A percentile compares a stretch with the other conserved stretches of the same genome.
These are phyloP conservation scores for Fraxinus greggii DNA, from an alignment of 305 asterid species.

Conservation along the genomic window DNA sequence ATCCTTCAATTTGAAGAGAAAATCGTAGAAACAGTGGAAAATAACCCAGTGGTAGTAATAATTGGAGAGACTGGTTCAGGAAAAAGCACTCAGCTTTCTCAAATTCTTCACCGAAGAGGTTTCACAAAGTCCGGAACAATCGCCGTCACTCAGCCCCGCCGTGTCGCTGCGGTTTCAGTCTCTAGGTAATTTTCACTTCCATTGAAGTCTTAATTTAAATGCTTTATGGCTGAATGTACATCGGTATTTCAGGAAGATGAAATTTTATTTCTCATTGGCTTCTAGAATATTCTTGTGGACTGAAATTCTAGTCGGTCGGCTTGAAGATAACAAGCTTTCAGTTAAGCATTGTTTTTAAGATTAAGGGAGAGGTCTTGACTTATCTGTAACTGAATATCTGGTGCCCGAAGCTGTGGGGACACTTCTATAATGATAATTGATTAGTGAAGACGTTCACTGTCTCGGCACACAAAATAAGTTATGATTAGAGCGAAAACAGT, in stretches of 20 bases:
- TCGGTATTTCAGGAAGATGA: background rate
- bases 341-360: background rate
- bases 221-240: background rate
- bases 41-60: conserved; percentile 65
- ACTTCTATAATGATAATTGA: background rate
- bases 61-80: conserved; percentile 97
- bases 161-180: conserved; percentile 94
- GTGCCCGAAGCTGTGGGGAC: background rate
- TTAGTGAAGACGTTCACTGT: background rate
- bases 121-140: conserved; percentile 73
- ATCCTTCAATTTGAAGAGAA: conserved; percentile 80
- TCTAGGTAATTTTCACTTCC: conserved; percentile 46
- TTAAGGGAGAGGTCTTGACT: background rate
- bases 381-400: background rate
- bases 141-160: conserved; percentile 96
- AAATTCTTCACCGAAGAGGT: conserved; percentile 72
- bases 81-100: conserved; percentile 88
- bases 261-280: background rate
- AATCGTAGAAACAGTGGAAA: conserved; percentile 66
- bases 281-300: background rate
- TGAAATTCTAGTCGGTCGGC: background rate
- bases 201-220: background rate
- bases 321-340: background rate
- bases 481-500: background rate
- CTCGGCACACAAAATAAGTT: background rate